Percentiles rank a stretch among this genome's conserved stretches.
Conservation (phyloP, 2,329 filamentous ascomycete genomes). For the Colletotrichum sansevieriae region DNA sequence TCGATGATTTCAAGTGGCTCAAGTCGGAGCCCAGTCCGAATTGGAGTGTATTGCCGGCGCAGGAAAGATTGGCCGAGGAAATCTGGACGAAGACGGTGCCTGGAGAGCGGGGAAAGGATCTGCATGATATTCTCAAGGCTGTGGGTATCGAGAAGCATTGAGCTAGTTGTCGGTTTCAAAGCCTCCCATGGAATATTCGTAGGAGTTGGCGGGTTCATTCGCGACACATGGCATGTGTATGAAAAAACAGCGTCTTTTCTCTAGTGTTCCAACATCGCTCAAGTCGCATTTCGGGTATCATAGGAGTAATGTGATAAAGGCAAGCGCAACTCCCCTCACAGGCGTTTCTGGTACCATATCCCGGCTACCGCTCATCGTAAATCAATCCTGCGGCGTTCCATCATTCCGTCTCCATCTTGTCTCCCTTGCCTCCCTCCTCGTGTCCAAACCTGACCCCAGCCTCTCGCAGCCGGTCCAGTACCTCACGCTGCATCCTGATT, state of each 20-base stretch:
- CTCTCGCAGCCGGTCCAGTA: slow-evolving; percentile 67
- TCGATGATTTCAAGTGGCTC: slow-evolving; percentile 98
- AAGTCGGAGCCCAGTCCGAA: slow-evolving; percentile 89
- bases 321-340: slow-evolving; percentile 28
- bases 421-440: slow-evolving; percentile 51
- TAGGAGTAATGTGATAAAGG: slow-evolving; percentile 23
- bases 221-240: not conserved
- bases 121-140: slow-evolving; percentile 74
- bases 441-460: slow-evolving; percentile 59
- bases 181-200: not conserved
- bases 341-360: not conserved
- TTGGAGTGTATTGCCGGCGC: slow-evolving; percentile 78
- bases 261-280: not conserved
- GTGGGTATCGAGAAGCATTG: slow-evolving; percentile 55
- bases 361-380: not conserved
- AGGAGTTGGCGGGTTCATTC: not conserved
- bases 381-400: not conserved
- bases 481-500: slow-evolving; percentile 71
- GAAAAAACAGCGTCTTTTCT: slow-evolving; percentile 12
- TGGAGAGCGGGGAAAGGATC: slow-evolving; percentile 70
- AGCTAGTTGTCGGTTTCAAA: not conserved
- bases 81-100: slow-evolving; percentile 79
- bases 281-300: slow-evolving; percentile 41
- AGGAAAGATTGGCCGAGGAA: slow-evolving; percentile 69
- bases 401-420: slow-evolving; percentile 57